Base-by-base conservation (phyloP, 495 filamentous ascomycete genomes). In the Talaromyces adpressus region DNA sequence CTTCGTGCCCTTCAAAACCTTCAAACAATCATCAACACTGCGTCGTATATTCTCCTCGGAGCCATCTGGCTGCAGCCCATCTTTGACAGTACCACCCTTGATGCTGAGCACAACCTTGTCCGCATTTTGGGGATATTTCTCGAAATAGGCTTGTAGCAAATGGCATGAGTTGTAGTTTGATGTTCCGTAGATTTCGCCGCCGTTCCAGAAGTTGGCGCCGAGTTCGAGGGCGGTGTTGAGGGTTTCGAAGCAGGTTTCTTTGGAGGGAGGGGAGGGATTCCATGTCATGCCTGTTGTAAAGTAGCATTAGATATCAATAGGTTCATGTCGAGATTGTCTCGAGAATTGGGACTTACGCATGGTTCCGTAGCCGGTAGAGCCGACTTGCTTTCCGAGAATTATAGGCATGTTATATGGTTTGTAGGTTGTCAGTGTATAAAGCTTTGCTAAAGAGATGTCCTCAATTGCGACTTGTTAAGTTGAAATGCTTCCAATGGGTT, bases 271-370 rank as follows among this genome's bases (percentile, higher is more conserved):
- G 3, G 80, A 68, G 3, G 76, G 66, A n/a, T 86, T 79, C 90
- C 89, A 93, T 53, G 91, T 94, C 65, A 93, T 78, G 68, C 90
- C 87, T n/a, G n/a, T n/a, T n/a, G n/a, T n/a, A n/a, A n/a, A n/a
- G n/a, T n/a, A n/a, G n/a, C n/a, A n/a, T n/a, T n/a, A n/a, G n/a
- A n/a, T n/a, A n/a, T n/a, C n/a, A n/a, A n/a, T n/a, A n/a, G n/a
- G n/a, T n/a, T n/a, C n/a, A n/a, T n/a, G n/a, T n/a, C n/a, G n/a
- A n/a, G n/a, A n/a, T n/a, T n/a, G n/a, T n/a, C n/a, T n/a, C n/a
- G n/a, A n/a, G n/a, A n/a, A n/a, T n/a, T n/a, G n/a, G n/a, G n/a
- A 62, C 69, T 36, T 72, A 80, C 77, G 70, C 81, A 83, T 78
- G 7, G 76, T 70, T 49, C 81, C 81, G 65, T 78, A 76, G 59